Base-by-base conservation (phyloP, 352 stramenopile genomes). In the Phytopythium montanum region DNA sequence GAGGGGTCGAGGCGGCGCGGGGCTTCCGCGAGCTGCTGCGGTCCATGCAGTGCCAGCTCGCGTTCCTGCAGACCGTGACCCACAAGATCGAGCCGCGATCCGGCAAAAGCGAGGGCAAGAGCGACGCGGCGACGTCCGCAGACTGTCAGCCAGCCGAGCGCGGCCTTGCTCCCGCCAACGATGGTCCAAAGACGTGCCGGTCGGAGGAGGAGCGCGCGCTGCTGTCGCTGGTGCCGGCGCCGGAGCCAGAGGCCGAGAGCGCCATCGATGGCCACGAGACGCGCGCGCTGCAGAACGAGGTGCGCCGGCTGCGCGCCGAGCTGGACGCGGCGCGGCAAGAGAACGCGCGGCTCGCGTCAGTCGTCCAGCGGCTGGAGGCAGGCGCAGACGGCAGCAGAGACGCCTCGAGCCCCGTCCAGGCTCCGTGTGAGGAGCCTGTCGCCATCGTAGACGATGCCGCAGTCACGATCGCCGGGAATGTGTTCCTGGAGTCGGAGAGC, bases 401-500 rank as follows among this genome's bases (percentile, higher is more conserved):
- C 5, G 39, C 6, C 41, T 53, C 25, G 14, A 53, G 14, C 14
- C 41, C 26, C 68, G 56, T 58, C 52, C 13, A 48, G 31, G 4
- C 39, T 23, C 4, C 5, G n/a, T 10, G 16, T 29, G 28, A 54
- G 50, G 56, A 64, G 28, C 54, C 51, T 28, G 41, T 28, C 10
- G 41, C 41, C n/a, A 18, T 28, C 41, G 14, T 4, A 48, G 14
- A 66, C 45, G n/a, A 49, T 58, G 26, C 39, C 13, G 33, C 41
- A 23, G 21, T n/a, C n/a, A n/a, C n/a, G n/a, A n/a, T 64, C 64
- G 56, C 62, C 64, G 69, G 66, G 61, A 36, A 56, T 33, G 51
- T 66, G 34, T 54, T 68, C 19, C 72, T 73, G 64, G 48, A 68
- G 33, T 45, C n/a, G 28, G 42, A 73, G 36, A 62, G 68, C 21